Percentiles rank a stretch among this genome's conserved stretches.
Evolutionary conservation across 176 grass and related monocot genomes (phyloP).

Genomic region (Cenchrus americanus): DNA sequence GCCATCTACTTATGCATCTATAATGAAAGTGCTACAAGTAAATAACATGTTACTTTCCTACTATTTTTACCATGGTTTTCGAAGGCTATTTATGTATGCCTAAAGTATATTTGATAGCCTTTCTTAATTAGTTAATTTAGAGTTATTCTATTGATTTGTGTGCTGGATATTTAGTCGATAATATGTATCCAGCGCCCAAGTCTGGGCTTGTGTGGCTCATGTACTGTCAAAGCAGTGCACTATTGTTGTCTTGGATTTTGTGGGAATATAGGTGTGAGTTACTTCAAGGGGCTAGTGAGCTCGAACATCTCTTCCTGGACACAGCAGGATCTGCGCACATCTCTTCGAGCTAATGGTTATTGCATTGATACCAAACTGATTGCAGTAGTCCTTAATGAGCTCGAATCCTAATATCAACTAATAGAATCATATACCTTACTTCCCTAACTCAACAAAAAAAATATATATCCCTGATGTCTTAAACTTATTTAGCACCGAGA

Average conservation of each 20-base stretch:
- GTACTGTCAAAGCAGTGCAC: neutral
- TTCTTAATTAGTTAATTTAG: neutral
- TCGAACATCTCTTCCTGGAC: too few relatives aligned
- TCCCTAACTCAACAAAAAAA: neutral
- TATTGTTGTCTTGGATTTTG: neutral
- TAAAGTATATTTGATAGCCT: conserved; percentile 22
- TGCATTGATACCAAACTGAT: neutral
- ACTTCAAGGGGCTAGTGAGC: neutral
- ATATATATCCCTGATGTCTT: neutral
- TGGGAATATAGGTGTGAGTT: neutral
- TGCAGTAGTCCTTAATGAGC: neutral
- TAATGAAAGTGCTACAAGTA: conserved; percentile 96
- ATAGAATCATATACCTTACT: neutral
- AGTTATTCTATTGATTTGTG: neutral
- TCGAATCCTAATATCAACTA: neutral
- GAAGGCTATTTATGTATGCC: neutral
- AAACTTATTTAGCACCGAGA: neutral
- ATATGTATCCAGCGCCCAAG: neutral
- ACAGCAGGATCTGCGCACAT: neutral
- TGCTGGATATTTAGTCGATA: neutral
- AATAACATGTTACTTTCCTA: neutral
- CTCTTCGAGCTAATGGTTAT: neutral
- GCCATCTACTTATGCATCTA: conserved; percentile 90
- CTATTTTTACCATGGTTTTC: conserved; percentile 9
- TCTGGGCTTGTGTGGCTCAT: conserved; percentile 11